These are phyloP conservation scores for Hypoxylon sp. DNA, from an alignment of 2,329 filamentous ascomycete species.

Conservation along the genomic window DNA sequence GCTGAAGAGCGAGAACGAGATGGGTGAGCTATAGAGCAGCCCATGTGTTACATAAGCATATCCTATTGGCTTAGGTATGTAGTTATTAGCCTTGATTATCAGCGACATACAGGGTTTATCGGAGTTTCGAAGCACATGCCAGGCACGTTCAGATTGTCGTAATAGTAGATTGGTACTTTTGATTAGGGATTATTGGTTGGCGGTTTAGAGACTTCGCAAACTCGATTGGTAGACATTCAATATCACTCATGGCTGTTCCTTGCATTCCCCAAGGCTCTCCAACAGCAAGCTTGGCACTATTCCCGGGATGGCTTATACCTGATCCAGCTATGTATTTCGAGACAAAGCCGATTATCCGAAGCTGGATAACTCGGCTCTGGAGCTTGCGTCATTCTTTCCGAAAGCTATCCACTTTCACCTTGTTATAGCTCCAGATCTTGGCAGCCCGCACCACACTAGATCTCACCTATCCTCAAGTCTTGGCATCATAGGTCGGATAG, in stretches of 20 bases:
- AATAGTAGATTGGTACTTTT: constrained; percentile 23
- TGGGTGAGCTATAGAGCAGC: constrained; percentile 56
- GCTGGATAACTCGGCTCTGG: constrained; percentile 22
- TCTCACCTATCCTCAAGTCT: constrained; percentile 40
- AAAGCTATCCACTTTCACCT: constrained; percentile 19
- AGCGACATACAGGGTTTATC: constrained; percentile 24
- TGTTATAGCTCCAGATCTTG: constrained; percentile 19
- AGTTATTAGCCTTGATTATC: constrained; percentile 4
- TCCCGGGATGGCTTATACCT: not conserved
- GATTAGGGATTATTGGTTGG: not conserved
- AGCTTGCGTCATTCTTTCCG: constrained; percentile 43
- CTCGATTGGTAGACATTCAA: constrained; percentile 19
- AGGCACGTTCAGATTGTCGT: constrained; percentile 5
- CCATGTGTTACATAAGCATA: not conserved
- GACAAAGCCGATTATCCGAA: constrained; percentile 41
- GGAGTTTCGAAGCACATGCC: constrained; percentile 16
- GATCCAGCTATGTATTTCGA: constrained; percentile 1
- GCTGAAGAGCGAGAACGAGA: constrained; percentile 53
- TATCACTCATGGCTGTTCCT: constrained; percentile 13
- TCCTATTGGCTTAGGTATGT: not conserved
- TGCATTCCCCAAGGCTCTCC: not conserved
- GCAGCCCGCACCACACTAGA: constrained; percentile 19
- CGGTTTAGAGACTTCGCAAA: constrained; percentile 10
- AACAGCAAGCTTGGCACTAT: not conserved
- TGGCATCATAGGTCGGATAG: constrained; percentile 47